Conservation (phyloP, 176 grass and related monocot genomes). For the Phragmites australis region DNA sequence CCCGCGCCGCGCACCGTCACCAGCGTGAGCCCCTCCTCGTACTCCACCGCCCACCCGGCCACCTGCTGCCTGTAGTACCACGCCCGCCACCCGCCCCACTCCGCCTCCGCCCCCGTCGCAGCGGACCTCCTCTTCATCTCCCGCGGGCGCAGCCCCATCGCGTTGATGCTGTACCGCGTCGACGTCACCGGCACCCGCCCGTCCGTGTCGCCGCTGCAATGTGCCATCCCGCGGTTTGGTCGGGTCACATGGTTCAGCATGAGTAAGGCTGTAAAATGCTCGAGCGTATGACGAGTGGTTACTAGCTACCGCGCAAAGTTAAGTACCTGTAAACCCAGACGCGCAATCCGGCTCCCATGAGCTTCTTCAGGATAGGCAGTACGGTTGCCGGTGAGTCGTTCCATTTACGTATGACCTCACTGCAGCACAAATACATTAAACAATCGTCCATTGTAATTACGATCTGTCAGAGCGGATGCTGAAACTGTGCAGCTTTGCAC, state of each 20-base stretch:
- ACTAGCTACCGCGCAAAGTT: not conserved
- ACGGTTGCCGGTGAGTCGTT: constrained; percentile 82
- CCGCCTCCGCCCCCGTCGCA: not conserved
- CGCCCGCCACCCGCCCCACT: constrained; percentile 67
- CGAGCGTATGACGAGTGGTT: not conserved
- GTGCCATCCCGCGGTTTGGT: not conserved
- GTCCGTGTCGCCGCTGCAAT: constrained; percentile 83
- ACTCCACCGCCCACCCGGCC: constrained; percentile 86
- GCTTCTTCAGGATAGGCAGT: constrained; percentile 76
- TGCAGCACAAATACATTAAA: constrained; percentile 29
- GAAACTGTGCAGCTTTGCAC: not conserved
- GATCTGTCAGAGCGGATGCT: not conserved
- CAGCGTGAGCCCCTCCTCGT: constrained; percentile 71
- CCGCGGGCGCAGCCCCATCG: constrained; percentile 61
- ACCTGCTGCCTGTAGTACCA: constrained; percentile 85
- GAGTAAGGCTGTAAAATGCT: too few relatives aligned
- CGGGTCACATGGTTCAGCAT: not conserved
- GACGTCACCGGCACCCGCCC: constrained; percentile 87
- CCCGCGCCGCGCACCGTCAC: constrained; percentile 88
- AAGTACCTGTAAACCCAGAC: constrained; percentile 90
- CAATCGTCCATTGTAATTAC: not conserved
- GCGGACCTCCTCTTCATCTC: not conserved
- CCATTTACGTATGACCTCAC: constrained; percentile 77
- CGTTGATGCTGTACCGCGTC: constrained; percentile 83
- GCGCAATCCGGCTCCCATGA: constrained; percentile 74